Conservation (phyloP, 768 basidiomycete genomes). For the Trametes gibbosa region DNA sequence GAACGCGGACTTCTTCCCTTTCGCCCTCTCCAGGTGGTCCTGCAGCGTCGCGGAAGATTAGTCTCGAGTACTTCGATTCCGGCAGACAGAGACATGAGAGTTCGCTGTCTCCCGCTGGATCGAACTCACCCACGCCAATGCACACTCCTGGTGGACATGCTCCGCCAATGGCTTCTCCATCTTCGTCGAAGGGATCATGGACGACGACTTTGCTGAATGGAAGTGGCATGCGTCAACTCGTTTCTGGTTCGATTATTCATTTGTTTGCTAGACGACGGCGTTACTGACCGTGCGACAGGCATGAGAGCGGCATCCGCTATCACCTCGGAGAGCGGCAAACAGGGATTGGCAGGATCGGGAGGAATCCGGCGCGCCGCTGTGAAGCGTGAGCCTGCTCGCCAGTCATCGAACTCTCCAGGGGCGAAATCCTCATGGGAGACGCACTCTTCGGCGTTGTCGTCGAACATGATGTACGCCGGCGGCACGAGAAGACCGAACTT, state of each 20-base stretch:
- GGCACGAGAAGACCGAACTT: constrained; percentile 41
- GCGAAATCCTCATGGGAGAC: constrained; percentile 32
- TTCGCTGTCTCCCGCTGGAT: constrained; percentile 44
- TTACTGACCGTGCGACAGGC: constrained; percentile 23
- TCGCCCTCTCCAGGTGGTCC: constrained; percentile 3
- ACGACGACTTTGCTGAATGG: constrained; percentile 67
- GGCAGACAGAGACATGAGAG: constrained; percentile 37
- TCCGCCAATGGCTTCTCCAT: constrained; percentile 49
- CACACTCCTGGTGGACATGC: constrained; percentile 30
- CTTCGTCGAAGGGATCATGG: constrained; percentile 74
- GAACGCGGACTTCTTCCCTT: background rate
- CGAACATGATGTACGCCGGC: constrained; percentile 42
- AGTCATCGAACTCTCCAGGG: constrained; percentile 28
- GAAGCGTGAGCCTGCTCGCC: constrained; percentile 8
- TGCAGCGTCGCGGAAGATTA: constrained; percentile 26
- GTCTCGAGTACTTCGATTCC: constrained; percentile 59
- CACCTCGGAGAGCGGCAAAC: constrained; percentile 1
- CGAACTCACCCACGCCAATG: constrained; percentile 40
- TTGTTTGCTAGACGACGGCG: constrained; percentile 15
- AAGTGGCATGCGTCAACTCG: constrained; percentile 64
- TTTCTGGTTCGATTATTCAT: constrained; percentile 42
- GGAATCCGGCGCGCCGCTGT: constrained; percentile 4
- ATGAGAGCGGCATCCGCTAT: constrained; percentile 18
- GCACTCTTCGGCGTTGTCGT: constrained; percentile 29
- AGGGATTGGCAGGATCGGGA: background rate